Percentiles rank a stretch among this genome's conserved stretches.
Evolutionary conservation across 75 land plant genomes (phyloP).

Genomic region (Selaginella tamariscina): DNA sequence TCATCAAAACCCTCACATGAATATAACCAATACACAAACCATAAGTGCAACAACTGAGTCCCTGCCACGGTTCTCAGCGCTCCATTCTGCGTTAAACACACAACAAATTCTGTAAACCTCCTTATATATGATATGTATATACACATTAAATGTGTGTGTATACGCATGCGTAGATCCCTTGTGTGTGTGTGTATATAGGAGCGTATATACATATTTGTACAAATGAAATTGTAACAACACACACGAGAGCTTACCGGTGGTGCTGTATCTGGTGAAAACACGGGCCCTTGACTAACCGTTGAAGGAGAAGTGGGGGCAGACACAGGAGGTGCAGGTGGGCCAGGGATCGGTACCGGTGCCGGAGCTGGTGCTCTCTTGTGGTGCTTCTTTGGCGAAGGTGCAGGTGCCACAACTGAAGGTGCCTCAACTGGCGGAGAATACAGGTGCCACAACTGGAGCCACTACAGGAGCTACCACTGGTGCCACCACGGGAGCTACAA

Average conservation of each 20-base stretch:
- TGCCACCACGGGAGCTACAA: neutral
- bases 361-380: neutral
- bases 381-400: neutral
- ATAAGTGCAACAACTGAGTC: no score
- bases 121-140: no score
- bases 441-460: neutral
- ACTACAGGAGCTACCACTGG: neutral
- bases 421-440: neutral
- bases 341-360: neutral
- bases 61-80: no score
- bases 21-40: no score
- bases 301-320: neutral
- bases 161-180: no score
- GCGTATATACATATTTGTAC: no score
- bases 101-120: no score
- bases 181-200: no score
- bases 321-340: neutral
- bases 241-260: neutral
- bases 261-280: neutral
- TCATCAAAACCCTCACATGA: no score
- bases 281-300: neutral
- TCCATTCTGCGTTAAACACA: no score
- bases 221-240: neutral
- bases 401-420: neutral
- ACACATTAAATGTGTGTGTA: no score